Conservation (phyloP, 768 basidiomycete species). For the Suillus luteus region DNA sequence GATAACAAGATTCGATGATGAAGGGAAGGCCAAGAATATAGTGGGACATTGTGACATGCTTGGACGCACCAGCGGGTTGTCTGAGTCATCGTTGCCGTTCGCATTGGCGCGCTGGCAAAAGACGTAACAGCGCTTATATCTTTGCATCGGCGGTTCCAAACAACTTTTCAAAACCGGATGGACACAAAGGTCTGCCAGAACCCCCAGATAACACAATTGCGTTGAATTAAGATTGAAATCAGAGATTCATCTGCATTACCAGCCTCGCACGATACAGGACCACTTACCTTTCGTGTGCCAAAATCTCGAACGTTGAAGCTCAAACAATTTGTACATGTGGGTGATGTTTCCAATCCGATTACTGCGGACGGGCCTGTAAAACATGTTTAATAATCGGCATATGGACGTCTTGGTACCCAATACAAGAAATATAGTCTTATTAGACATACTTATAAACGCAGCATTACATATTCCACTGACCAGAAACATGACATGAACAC, state of each 20-base stretch:
- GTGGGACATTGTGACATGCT: slow-evolving; percentile 40
- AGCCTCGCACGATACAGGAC: neutral
- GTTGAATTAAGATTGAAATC: neutral
- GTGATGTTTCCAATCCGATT: too few relatives aligned
- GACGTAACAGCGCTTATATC: neutral
- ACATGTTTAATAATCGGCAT: too few relatives aligned
- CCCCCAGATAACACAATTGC: neutral
- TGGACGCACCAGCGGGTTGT: slow-evolving; percentile 22
- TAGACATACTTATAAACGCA: neutral
- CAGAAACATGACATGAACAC: neutral
- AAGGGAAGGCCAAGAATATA: slow-evolving; percentile 56
- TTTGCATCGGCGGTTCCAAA: neutral
- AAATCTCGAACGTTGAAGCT: neutral
- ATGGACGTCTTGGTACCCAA: too few relatives aligned
- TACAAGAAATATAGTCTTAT: too few relatives aligned
- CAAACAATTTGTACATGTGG: neutral
- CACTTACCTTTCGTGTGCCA: neutral
- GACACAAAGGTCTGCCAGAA: neutral
- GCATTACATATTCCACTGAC: neutral
- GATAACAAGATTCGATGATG: slow-evolving; percentile 26
- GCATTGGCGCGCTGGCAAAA: slow-evolving; percentile 20
- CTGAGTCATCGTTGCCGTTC: slow-evolving; percentile 25
- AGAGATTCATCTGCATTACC: neutral
- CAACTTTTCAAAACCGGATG: neutral
- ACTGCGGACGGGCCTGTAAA: too few relatives aligned